Base-by-base conservation (phyloP, 257 asterid genomes). In the Datura wrightii region DNA sequence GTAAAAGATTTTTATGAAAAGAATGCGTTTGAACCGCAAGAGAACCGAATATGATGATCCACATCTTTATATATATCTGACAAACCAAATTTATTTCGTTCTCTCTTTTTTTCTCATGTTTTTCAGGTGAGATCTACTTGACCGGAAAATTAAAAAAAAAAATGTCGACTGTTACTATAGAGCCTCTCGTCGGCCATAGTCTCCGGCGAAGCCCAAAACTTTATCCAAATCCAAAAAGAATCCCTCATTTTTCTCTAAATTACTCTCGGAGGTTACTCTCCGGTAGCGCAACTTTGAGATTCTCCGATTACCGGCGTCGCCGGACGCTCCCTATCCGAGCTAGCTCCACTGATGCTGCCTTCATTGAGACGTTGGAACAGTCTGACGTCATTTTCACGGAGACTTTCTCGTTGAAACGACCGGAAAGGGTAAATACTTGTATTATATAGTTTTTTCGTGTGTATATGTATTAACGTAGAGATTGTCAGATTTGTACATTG, bases 151-250 rank as follows among this genome's bases (percentile, higher is more conserved):
- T 24, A 24, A 82, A 52, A 44, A 5, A 24, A 58, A 83, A 85
- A 66, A 92, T 92, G 97, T 92, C 97, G 3, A 83, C 91, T 5
- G 84, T 92, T 56, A 85, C 91, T 37, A 79, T 86, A 7, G 88
- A 83, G 85, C 91, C 93, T 18, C 79, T 89, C 80, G 84, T 83
- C 84, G 88, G 84, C 55, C 86, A 72, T 14, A 36, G 79, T 84
- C 34, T 84, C 87, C 88, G 74, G 44, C 89, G 89, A 34, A 42
- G 83, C 80, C 85, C 87, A 11, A 89, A 84, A 13, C 58, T 82
- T n/a, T 82, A 71, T 14, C 56, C 85, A 34, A 55, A 50, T 89
- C 24, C 88, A 58, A 82, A 37, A 79, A 90, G 44, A 72, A 54
- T 84, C 88, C 59, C 82, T 6, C 69, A 67, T 34, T 83, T 89